phyloP scores from a whole-genome alignment of 2,329 filamentous ascomycete species.

The Plectosphaerella cucumerina region DNA sequence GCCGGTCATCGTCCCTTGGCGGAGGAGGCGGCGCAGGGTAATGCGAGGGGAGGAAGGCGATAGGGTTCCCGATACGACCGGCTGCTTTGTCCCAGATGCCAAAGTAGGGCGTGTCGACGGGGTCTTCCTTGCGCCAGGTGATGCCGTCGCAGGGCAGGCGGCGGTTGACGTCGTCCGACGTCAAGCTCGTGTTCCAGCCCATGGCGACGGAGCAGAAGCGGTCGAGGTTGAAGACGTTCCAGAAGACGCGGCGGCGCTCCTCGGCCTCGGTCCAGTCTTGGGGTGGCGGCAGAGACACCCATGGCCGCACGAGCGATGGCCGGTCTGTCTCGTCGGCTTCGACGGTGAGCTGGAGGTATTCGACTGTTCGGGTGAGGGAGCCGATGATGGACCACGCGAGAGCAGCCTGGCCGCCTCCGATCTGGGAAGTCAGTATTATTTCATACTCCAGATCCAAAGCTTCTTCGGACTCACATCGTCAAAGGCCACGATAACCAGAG shows the following conservation, averaged over 20 bases:
- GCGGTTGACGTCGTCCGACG: constrained; percentile 26
- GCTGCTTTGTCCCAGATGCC: constrained; percentile 33
- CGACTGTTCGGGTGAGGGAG: constrained; percentile 11
- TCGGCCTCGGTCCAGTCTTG: constrained; percentile 22
- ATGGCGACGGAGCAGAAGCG: constrained; percentile 26
- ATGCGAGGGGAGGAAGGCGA: constrained; percentile 21
- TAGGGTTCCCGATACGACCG: constrained; percentile 24
- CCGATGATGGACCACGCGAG: constrained; percentile 11
- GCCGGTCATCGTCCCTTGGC: constrained; percentile 1
- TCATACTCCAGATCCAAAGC: constrained; percentile 22
- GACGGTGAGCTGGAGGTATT: constrained; percentile 18
- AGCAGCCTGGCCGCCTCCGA: constrained; percentile 8
- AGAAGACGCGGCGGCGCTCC: constrained; percentile 30
- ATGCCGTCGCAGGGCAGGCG: constrained; percentile 30
- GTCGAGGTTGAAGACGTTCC: constrained; percentile 29
- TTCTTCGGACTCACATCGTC: constrained; percentile 24
- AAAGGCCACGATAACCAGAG: constrained; percentile 27
- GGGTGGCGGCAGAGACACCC: constrained; percentile 19
- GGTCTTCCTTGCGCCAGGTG: constrained; percentile 26
- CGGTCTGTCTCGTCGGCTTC: constrained; percentile 15
- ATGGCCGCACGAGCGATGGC: constrained; percentile 20
- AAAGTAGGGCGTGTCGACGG: constrained; percentile 30
- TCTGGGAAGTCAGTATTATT: constrained; percentile 22
- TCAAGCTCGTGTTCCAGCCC: constrained; percentile 31
- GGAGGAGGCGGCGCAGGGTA: not conserved